Base-by-base conservation (phyloP, 768 basidiomycete genomes). In the Crucibulum laeve region DNA sequence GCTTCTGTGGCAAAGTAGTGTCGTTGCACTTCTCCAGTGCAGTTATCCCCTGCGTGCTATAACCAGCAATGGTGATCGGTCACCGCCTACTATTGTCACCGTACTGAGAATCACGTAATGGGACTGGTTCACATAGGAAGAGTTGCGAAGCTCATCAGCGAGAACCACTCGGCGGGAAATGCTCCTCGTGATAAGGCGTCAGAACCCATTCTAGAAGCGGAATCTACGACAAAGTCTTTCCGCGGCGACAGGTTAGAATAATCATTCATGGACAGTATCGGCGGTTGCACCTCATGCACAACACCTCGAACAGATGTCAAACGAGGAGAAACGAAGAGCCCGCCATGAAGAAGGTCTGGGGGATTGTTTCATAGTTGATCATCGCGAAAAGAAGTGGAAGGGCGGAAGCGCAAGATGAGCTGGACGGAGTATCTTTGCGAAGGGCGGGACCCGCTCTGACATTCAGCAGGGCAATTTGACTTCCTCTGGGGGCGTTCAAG, bases 401-500 rank as follows among this genome's bases (percentile, higher is more conserved):
- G 18, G 10, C 7, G 18, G 18, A 36, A 19, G 28, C 28, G 8
- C 28, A 30, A 7, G 28, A 30, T 30, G 28, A 30, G n/a, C n/a
- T 7, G 28, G 28, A 30, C n/a, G 28, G 28, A 30, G 28, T 30
- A 30, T 36, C 35, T 36, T 18, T 36, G 35, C 7, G 35, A 36
- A 36, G 35, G 46, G 41, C 49, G 43, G 48, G 40, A 49, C 48
- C 25, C 22, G 28, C 23, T 48, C 48, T 42, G 60, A 30, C 8
- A 30, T 30, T 49, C 38, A 36, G 53, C 59, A 46, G 43, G 60
- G 62, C 50, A 61, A 53, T 46, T 38, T 37, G 49, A 51, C 60
- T 63, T 60, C 62, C 62, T 63, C 59, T 62, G 54, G 46, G 43
- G 57, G 59, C 47, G 36, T 30, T n/a, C 7, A 8, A 36, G 18